phyloP scores from a whole-genome alignment of 1,139 yeast genomes.

The Spencermartinsiella ligniputridi region DNA sequence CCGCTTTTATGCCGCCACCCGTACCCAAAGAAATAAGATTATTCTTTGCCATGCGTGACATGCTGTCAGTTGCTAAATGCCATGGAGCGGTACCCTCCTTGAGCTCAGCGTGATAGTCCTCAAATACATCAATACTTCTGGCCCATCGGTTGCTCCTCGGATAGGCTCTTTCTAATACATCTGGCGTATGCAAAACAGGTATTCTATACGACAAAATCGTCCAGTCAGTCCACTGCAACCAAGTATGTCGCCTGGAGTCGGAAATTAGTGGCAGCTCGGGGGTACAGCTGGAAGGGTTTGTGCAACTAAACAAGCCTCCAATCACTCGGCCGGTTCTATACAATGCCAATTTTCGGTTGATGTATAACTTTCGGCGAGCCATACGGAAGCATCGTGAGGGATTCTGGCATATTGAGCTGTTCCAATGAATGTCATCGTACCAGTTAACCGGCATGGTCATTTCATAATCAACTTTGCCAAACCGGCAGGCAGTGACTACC shows the following conservation, averaged over 20 bases:
- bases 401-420: background rate
- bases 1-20: too few species aligned
- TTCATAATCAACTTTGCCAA: background rate
- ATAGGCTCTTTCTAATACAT: conserved; percentile 7
- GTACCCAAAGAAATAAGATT: background rate
- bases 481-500: conserved; percentile 4
- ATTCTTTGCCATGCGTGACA: background rate
- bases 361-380: conserved; percentile 4
- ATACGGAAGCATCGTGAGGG: background rate
- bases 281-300: background rate
- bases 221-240: background rate
- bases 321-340: conserved; percentile 1
- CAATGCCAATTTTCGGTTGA: background rate
- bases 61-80: background rate
- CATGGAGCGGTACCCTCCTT: background rate
- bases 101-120: background rate
- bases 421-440: conserved; percentile 1
- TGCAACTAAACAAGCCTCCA: background rate
- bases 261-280: conserved; percentile 2
- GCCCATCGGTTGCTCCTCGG: conserved; percentile 6
- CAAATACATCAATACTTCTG: background rate
- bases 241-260: background rate
- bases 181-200: conserved; percentile 11
- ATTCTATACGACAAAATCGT: conserved; percentile 2
- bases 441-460: background rate